phyloP scores from a whole-genome alignment of 1,284 basidiomycete genomes.

The Amylostereum areolatum region DNA sequence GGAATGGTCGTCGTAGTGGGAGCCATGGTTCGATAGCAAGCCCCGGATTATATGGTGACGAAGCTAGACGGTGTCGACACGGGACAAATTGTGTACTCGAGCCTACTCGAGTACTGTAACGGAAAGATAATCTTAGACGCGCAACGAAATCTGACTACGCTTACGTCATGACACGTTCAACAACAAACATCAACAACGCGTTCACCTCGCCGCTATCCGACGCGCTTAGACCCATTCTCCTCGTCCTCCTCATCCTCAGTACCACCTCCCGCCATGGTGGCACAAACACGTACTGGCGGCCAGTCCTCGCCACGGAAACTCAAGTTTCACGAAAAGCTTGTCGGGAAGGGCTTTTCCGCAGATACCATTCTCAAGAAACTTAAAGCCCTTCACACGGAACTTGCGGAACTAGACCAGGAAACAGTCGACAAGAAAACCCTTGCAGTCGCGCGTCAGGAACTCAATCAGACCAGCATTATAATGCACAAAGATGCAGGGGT shows the following conservation, averaged over 20 bases:
- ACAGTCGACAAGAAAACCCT: constrained; percentile 73
- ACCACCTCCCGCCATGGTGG: constrained; percentile 44
- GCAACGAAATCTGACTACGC: too few species aligned
- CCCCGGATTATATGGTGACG: neutral
- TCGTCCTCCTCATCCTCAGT: neutral
- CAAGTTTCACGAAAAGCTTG: constrained; percentile 73
- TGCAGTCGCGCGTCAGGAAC: constrained; percentile 65
- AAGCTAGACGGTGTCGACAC: too few species aligned
- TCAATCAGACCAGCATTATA: constrained; percentile 76
- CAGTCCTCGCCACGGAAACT: constrained; percentile 54
- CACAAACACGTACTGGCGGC: constrained; percentile 58
- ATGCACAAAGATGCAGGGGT: constrained; percentile 94
- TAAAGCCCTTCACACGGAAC: constrained; percentile 75
- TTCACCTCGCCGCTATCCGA: constrained; percentile 16
- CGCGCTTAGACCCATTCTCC: constrained; percentile 23
- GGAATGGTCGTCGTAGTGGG: constrained; percentile 25
- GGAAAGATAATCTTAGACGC: too few species aligned
- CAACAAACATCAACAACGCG: neutral
- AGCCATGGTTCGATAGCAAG: constrained; percentile 18
- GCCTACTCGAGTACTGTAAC: too few species aligned
- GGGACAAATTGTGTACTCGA: too few species aligned
- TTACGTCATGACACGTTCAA: too few species aligned
- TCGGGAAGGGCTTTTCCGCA: constrained; percentile 62
- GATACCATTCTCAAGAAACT: constrained; percentile 82
- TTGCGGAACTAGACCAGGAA: constrained; percentile 87